Percentiles rank a stretch among this genome's conserved stretches.
Conservation (phyloP, 129 eudicot species). For the Escallonia rubra region DNA sequence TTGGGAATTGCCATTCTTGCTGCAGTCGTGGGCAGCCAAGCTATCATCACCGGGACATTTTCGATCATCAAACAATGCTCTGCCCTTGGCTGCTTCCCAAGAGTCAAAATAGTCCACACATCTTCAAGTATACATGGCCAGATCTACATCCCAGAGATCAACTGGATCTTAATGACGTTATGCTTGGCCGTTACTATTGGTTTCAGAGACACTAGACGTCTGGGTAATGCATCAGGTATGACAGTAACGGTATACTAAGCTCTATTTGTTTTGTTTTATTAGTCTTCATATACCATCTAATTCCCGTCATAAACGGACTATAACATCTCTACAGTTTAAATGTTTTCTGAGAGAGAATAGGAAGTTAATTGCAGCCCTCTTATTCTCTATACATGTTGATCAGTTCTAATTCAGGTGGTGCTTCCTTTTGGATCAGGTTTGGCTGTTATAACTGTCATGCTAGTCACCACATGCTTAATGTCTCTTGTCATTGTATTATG, state of each 20-base stretch:
- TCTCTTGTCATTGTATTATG: constrained; percentile 82
- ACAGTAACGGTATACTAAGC: neutral
- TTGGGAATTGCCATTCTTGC: constrained; percentile 86
- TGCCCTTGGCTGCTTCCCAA: constrained; percentile 87
- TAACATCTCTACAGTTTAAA: no score
- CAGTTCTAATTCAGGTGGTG: neutral
- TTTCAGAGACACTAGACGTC: constrained; percentile 77
- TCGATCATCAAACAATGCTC: constrained; percentile 96
- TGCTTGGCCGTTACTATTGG: constrained; percentile 96
- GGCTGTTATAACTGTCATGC: constrained; percentile 97
- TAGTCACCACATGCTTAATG: constrained; percentile 97
- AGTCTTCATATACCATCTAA: no score
- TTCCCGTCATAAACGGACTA: no score
- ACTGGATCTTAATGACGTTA: constrained; percentile 85
- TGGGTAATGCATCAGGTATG: constrained; percentile 98
- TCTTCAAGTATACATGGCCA: constrained; percentile 88
- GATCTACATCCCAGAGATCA: constrained; percentile 91
- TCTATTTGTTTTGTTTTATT: no score
- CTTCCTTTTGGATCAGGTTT: constrained; percentile 59
- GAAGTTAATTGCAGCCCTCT: no score
- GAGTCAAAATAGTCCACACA: constrained; percentile 87
- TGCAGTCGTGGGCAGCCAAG: constrained; percentile 99
- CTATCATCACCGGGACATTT: constrained; percentile 95
- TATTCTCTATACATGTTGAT: neutral
- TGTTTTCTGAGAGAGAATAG: no score